A percentile compares a stretch with the other conserved stretches of the same genome.
Evolutionary conservation across 2,329 filamentous ascomycete genomes (phyloP).

Genomic region (Alternaria metachromatica): DNA sequence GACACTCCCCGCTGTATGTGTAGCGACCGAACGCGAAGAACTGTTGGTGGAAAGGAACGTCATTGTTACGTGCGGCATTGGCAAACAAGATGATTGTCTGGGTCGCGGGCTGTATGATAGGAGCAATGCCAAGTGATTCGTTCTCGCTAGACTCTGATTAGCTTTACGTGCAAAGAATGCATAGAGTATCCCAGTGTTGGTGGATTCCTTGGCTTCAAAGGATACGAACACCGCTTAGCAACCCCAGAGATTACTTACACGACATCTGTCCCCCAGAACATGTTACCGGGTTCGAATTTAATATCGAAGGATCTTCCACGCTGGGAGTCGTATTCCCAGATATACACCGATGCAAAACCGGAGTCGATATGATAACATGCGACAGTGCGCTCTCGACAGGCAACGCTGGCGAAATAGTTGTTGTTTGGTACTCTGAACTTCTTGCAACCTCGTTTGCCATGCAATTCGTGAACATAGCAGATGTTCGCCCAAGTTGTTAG

Average conservation of each 20-base stretch:
- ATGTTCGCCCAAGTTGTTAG: conserved; percentile 18
- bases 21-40: conserved; percentile 10
- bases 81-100: conserved; percentile 19
- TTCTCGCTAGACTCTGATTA: background rate
- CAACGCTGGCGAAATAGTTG: conserved; percentile 5
- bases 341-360: conserved; percentile 22
- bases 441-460: conserved; percentile 11
- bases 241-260: conserved; percentile 1
- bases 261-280: background rate
- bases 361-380: conserved; percentile 19
- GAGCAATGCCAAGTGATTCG: background rate
- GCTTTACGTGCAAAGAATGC: background rate
- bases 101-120: conserved; percentile 19
- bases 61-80: background rate
- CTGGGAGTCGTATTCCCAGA: conserved; percentile 39
- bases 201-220: background rate
- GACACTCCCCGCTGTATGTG: conserved; percentile 18
- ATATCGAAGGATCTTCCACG: conserved; percentile 30
- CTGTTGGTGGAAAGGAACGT: background rate
- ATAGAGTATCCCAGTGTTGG: background rate
- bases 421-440: conserved; percentile 28
- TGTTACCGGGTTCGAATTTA: background rate
- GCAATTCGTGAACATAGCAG: conserved; percentile 33
- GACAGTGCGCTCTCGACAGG: conserved; percentile 30
- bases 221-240: background rate